Evolutionary conservation across 2,329 filamentous ascomycete genomes (phyloP).

Genomic region (Clarireedia paspali): DNA sequence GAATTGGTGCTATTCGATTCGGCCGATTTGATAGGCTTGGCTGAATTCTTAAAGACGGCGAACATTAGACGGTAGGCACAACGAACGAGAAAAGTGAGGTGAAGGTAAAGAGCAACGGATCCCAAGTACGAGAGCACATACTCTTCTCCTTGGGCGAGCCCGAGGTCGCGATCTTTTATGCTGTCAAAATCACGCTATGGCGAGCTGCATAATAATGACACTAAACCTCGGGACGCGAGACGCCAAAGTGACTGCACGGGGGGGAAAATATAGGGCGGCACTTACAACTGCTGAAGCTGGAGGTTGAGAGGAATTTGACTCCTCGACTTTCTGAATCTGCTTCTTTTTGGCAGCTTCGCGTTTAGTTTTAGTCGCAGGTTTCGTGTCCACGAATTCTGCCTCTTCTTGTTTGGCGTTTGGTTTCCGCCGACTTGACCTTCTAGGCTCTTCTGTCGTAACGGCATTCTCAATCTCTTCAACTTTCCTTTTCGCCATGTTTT

Average conservation of each 20-base stretch:
- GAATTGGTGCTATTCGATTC: constrained; percentile 7
- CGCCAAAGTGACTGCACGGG: too few species aligned
- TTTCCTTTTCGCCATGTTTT: constrained; percentile 25
- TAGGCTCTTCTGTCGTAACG: constrained; percentile 12
- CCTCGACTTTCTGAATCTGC: too few species aligned
- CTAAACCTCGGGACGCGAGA: too few species aligned
- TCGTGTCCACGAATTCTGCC: constrained; percentile 10
- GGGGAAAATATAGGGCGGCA: too few species aligned
- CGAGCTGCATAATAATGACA: too few species aligned
- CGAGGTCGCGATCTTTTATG: too few species aligned
- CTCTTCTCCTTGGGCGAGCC: too few species aligned
- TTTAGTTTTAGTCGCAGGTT: not conserved
- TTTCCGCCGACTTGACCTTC: constrained; percentile 22
- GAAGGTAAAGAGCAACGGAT: not conserved
- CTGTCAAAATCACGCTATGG: too few species aligned
- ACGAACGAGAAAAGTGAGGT: not conserved
- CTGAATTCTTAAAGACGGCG: constrained; percentile 6
- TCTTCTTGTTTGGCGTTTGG: constrained; percentile 4
- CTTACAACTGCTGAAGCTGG: too few species aligned
- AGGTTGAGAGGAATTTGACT: too few species aligned
- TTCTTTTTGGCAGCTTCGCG: too few species aligned
- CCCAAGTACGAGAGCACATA: not conserved
- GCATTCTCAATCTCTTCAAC: constrained; percentile 16
- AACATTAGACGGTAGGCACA: not conserved
- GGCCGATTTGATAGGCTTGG: constrained; percentile 1